These are phyloP conservation scores for Metarhizium robertsii DNA, from an alignment of 2,329 filamentous ascomycete genomes.

Conservation along the genomic window DNA sequence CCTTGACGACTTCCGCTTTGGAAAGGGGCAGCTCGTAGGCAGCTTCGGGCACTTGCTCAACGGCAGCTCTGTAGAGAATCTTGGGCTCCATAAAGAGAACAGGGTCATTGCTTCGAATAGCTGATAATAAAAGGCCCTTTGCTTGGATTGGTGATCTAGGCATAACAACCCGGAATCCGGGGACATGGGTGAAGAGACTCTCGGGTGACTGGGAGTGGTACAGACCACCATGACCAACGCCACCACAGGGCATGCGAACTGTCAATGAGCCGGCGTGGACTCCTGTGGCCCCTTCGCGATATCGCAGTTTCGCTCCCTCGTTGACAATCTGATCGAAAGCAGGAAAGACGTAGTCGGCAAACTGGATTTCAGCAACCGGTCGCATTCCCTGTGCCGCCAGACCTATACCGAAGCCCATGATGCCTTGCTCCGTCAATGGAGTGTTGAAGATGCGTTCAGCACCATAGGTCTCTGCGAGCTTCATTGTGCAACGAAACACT, in stretches of 20 bases:
- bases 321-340: constrained; percentile 93
- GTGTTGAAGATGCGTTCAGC: constrained; percentile 92
- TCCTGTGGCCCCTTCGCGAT: constrained; percentile 53
- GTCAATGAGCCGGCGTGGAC: constrained; percentile 68
- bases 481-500: constrained; percentile 91
- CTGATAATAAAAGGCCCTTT: constrained; percentile 72
- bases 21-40: constrained; percentile 77
- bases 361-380: constrained; percentile 89
- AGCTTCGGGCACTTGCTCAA: constrained; percentile 79
- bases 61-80: constrained; percentile 80
- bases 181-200: constrained; percentile 78
- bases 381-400: constrained; percentile 85
- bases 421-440: constrained; percentile 86
- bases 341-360: constrained; percentile 88
- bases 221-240: constrained; percentile 79
- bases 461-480: constrained; percentile 79
- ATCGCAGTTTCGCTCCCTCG: constrained; percentile 82
- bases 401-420: constrained; percentile 88
- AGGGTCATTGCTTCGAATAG: constrained; percentile 74
- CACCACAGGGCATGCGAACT: constrained; percentile 82
- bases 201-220: constrained; percentile 89
- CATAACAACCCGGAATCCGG: constrained; percentile 76
- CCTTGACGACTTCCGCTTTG: constrained; percentile 75
- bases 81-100: constrained; percentile 94
- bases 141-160: constrained; percentile 80